Base-by-base conservation (phyloP, 2,329 filamentous ascomycete species). In the Colletotrichum lupini region DNA sequence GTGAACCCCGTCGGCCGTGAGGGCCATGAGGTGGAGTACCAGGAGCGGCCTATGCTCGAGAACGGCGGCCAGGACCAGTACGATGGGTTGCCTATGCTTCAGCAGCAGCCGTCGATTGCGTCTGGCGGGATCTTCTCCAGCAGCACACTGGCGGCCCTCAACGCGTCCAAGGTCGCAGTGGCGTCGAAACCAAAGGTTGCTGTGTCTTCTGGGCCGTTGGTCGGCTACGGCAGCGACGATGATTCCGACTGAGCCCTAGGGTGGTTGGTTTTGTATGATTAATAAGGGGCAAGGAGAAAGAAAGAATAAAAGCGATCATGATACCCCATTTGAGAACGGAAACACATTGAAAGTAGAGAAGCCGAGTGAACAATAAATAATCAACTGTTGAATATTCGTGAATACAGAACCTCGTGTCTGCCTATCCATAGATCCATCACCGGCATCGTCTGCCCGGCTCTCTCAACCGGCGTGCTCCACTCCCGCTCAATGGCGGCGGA, bases 161-260 rank as follows among this genome's bases (percentile, higher is more conserved):
- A 92, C 79, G 84, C 85, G 75, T 85, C 88, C 67, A 86, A 87
- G 76, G 85, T 90, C 4, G 82, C 88, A 9, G 85, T 91, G 62
- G 85, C 89, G 14, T 85, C 87, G 37, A 90, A 89, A 79, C 82
- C 86, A 28, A 87, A 91, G 65, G 82, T 88, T 11, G 83, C 88
- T 32, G 84, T 82, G 11, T 76, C 90, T 32, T 82, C 89, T 22
- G 94, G 94, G 1, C 93, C 95, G 7, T 84, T 98, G 76, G 97
- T 98, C 24, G 93, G 89, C 30, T 99, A 99, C 79, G 95, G 92
- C 68, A 98, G 94, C 81, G 95, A 97, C 74, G 93, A 87, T 68
- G 84, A 87, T 35, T 52, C 79, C 84, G 82, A 74, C 52, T 78
- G 81, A 73, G 75, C 7, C 78, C 78, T 72, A 79, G 73, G 76